Conservation (phyloP, 2,329 filamentous ascomycete species). For the Fusarium verrucosum region DNA sequence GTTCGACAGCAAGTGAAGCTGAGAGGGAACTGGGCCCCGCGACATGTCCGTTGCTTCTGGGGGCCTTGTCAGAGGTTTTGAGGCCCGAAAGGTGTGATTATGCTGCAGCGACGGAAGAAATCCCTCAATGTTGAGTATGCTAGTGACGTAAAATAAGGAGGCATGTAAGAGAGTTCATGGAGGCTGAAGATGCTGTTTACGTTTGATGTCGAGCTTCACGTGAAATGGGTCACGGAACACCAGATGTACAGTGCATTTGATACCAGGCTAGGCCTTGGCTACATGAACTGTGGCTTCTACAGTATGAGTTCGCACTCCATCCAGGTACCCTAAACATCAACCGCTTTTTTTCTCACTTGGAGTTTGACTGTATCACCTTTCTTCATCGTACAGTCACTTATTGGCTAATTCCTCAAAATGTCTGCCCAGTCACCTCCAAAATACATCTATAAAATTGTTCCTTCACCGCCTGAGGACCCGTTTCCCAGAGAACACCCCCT, state of each 20-base stretch:
- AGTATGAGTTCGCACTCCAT: slow-evolving; percentile 17
- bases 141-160: not conserved
- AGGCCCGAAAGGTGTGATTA: slow-evolving; percentile 35
- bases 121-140: slow-evolving; percentile 7
- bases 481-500: slow-evolving; percentile 64
- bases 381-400: not conserved
- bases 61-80: slow-evolving; percentile 10
- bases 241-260: slow-evolving; percentile 21
- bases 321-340: slow-evolving; percentile 19
- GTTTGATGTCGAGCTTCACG: slow-evolving; percentile 26
- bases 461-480: slow-evolving; percentile 60
- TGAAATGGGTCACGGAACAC: slow-evolving; percentile 7
- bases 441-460: slow-evolving; percentile 70
- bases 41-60: slow-evolving; percentile 54
- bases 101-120: slow-evolving; percentile 30
- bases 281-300: not conserved
- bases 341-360: not conserved
- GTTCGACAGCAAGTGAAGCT: slow-evolving; percentile 70
- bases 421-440: slow-evolving; percentile 48
- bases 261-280: not conserved
- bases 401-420: slow-evolving; percentile 36
- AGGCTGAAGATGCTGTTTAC: slow-evolving; percentile 22
- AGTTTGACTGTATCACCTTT: not conserved
- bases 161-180: not conserved
- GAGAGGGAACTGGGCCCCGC: slow-evolving; percentile 69